These are phyloP conservation scores for Dentipellis fragilis DNA, from an alignment of 768 basidiomycete species.

Conservation along the genomic window DNA sequence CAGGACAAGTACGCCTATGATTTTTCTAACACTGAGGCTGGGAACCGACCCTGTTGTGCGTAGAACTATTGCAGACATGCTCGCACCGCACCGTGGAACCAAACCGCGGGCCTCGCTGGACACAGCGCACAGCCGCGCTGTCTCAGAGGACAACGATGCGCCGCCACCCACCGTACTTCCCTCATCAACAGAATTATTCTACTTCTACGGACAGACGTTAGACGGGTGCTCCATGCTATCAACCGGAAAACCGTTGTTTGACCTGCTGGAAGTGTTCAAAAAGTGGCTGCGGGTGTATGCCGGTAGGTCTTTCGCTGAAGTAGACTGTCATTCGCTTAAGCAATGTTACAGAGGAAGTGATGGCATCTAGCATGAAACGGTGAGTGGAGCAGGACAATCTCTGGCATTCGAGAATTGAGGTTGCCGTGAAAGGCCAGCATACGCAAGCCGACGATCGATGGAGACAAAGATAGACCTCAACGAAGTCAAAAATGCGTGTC, in stretches of 20 bases:
- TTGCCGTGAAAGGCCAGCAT: slow-evolving; percentile 26
- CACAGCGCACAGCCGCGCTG: slow-evolving; percentile 25
- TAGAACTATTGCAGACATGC: slow-evolving; percentile 86
- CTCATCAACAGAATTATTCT: slow-evolving; percentile 93
- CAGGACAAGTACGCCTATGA: slow-evolving; percentile 72
- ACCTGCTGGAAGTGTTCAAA: slow-evolving; percentile 71
- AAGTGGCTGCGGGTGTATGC: slow-evolving; percentile 96
- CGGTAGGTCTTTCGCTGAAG: slow-evolving; percentile 33
- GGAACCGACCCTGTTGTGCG: background rate
- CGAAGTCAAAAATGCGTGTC: slow-evolving; percentile 73
- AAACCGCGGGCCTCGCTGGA: slow-evolving; percentile 66
- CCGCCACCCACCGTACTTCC: slow-evolving; percentile 66
- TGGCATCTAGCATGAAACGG: slow-evolving; percentile 68
- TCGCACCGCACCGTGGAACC: slow-evolving; percentile 63
- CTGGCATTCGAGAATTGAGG: background rate
- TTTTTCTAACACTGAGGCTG: background rate
- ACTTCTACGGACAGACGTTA: slow-evolving; percentile 90
- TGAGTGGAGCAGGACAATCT: slow-evolving; percentile 18
- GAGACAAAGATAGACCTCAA: slow-evolving; percentile 71
- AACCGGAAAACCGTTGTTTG: slow-evolving; percentile 73
- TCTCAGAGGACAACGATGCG: slow-evolving; percentile 33
- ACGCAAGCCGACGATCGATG: slow-evolving; percentile 50
- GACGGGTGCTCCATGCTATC: slow-evolving; percentile 92
- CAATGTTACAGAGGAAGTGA: slow-evolving; percentile 67
- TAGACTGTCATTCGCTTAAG: slow-evolving; percentile 4